Evolutionary conservation across 768 basidiomycete genomes (phyloP).

Genomic region (Termitomyces sp.): DNA sequence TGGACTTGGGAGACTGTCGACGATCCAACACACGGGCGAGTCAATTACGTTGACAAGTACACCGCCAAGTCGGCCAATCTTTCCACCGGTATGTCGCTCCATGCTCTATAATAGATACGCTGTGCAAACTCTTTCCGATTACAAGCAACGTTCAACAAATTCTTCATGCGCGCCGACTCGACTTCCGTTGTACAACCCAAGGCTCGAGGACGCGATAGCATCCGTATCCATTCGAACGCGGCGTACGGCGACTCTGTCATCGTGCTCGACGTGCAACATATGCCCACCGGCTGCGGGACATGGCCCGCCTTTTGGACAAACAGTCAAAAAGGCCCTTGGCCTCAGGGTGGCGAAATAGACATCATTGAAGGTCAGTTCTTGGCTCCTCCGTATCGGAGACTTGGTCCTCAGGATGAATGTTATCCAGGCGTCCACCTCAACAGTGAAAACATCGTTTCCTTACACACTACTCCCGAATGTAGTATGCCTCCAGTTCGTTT

Average conservation of each 20-base stretch:
- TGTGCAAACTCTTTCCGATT: not conserved
- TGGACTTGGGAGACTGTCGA: slow-evolving; percentile 46
- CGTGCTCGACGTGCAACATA: slow-evolving; percentile 51
- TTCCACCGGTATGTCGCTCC: slow-evolving; percentile 34
- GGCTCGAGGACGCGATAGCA: slow-evolving; percentile 49
- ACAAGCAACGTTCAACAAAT: slow-evolving; percentile 34
- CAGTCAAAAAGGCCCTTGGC: slow-evolving; percentile 50
- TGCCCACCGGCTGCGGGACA: slow-evolving; percentile 54
- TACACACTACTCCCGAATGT: slow-evolving; percentile 51
- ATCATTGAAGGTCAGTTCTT: slow-evolving; percentile 46
- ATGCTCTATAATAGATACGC: not conserved
- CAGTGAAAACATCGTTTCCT: slow-evolving; percentile 40
- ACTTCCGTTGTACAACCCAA: slow-evolving; percentile 26
- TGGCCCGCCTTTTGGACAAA: slow-evolving; percentile 68
- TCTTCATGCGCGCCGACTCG: slow-evolving; percentile 56
- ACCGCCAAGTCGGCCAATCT: slow-evolving; percentile 40
- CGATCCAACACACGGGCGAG: slow-evolving; percentile 66
- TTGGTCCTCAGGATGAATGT: not conserved
- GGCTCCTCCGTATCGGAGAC: not conserved
- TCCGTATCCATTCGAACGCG: slow-evolving; percentile 43
- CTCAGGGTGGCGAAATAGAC: slow-evolving; percentile 56
- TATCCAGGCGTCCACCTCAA: slow-evolving; percentile 45
- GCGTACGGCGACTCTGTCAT: slow-evolving; percentile 43
- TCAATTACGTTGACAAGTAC: slow-evolving; percentile 47
- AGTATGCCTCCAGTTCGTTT: slow-evolving; percentile 32